Conservation (phyloP, 106 monocot genomes). For the Allium sativum region DNA sequence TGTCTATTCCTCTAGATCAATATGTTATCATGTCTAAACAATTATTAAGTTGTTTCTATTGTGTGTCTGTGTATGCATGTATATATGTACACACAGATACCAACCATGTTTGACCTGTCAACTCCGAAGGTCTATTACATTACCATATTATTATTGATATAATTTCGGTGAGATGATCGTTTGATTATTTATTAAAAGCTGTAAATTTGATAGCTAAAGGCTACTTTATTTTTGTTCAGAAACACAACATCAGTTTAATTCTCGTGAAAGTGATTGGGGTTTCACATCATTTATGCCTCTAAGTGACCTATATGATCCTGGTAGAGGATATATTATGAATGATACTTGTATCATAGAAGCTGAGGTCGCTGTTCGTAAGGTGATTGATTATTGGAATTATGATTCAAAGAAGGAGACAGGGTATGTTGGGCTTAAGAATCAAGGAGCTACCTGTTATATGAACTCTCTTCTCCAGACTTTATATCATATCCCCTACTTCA, state of each 20-base stretch:
- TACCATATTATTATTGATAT: background rate
- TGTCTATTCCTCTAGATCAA: no score
- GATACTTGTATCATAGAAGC: constrained; percentile 90
- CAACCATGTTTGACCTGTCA: no score
- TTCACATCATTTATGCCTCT: constrained; percentile 99
- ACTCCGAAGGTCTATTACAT: background rate
- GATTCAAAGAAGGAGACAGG: constrained; percentile 99
- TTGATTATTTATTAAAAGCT: no score
- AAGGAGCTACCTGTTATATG: constrained; percentile 99
- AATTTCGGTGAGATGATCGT: no score
- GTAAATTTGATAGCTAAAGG: no score
- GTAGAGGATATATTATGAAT: constrained; percentile 80
- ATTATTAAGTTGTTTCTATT: no score
- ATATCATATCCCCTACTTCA: constrained; percentile 94
- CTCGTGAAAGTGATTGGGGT: constrained; percentile 96
- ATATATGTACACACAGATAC: no score
- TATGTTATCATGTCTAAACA: no score
- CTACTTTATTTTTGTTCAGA: constrained; percentile 28
- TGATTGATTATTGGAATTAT: constrained; percentile 92
- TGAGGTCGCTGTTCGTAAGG: constrained; percentile 83
- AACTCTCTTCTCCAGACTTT: constrained; percentile 99
- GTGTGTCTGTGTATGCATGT: no score
- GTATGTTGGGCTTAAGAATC: constrained; percentile 98
- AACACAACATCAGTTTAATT: constrained; percentile 94
- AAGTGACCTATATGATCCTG: constrained; percentile 78